Evolutionary conservation across 768 basidiomycete genomes (phyloP).

Genomic region (Leccinum boreale): DNA sequence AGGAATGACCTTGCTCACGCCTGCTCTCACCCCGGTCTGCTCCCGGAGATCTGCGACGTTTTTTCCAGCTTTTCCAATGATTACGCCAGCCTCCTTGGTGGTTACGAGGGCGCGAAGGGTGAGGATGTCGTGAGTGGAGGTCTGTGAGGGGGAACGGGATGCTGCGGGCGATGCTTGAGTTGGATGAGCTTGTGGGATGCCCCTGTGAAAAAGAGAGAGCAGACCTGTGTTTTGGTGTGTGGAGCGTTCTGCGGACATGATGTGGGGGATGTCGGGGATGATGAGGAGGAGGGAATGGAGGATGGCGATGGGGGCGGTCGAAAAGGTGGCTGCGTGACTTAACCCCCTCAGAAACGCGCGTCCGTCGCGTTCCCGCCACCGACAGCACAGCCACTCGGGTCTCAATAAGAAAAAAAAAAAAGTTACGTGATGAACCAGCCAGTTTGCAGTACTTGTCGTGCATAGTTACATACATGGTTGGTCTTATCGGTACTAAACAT

Average conservation of each 20-base stretch:
- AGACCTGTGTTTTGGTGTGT: slow-evolving; percentile 54
- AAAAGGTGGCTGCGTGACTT: slow-evolving; percentile 16
- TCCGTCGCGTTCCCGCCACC: slow-evolving; percentile 32
- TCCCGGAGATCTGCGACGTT: slow-evolving; percentile 97
- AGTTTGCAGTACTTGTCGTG: slow-evolving; percentile 12
- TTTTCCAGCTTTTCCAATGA: slow-evolving; percentile 95
- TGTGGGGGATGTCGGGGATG: slow-evolving; percentile 30
- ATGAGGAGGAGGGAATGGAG: slow-evolving; percentile 16
- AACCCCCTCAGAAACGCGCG: slow-evolving; percentile 15
- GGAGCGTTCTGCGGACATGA: slow-evolving; percentile 67
- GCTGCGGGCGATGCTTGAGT: slow-evolving; percentile 51
- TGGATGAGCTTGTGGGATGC: slow-evolving; percentile 1
- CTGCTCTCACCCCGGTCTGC: slow-evolving; percentile 95
- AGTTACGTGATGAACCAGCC: slow-evolving; percentile 3
- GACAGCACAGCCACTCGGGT: slow-evolving; percentile 28
- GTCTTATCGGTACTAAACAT: slow-evolving; percentile 42
- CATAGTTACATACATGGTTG: slow-evolving; percentile 45
- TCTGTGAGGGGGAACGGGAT: slow-evolving; percentile 74
- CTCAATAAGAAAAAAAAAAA: background rate
- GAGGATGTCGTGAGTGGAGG: slow-evolving; percentile 63
- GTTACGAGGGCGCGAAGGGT: slow-evolving; percentile 93
- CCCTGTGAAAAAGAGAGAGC: slow-evolving; percentile 20
- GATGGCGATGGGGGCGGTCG: slow-evolving; percentile 7
- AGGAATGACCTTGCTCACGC: slow-evolving; percentile 97
- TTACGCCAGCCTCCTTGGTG: slow-evolving; percentile 96